phyloP scores from a whole-genome alignment of 805 yeast genomes.

The Cyberlindnera veronae region DNA sequence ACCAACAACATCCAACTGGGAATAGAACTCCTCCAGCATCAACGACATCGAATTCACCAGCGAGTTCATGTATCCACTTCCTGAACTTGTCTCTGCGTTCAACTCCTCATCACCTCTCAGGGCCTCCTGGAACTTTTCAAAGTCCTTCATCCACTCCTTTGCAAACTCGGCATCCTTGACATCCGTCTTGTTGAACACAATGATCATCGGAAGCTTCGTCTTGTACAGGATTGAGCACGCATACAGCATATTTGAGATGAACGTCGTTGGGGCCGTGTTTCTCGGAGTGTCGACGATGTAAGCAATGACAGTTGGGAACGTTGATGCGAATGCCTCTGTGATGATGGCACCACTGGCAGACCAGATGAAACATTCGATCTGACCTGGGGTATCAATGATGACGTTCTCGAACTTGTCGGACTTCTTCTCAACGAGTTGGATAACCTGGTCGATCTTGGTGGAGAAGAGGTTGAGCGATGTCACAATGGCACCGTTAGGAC shows the following conservation, averaged over 20 bases:
- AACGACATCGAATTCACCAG: constrained; percentile 91
- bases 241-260: constrained; percentile 96
- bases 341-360: constrained; percentile 95
- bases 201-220: constrained; percentile 93
- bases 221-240: constrained; percentile 97
- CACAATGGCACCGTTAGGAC: constrained; percentile 98
- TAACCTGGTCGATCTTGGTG: constrained; percentile 95
- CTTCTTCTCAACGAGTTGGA: constrained; percentile 78
- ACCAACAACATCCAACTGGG: constrained; percentile 87
- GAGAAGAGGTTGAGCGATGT: constrained; percentile 89
- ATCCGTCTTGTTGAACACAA: constrained; percentile 95
- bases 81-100: constrained; percentile 51
- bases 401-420: constrained; percentile 55
- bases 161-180: constrained; percentile 83
- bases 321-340: constrained; percentile 93
- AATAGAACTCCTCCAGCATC: constrained; percentile 93
- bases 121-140: constrained; percentile 85
- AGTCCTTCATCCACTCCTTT: constrained; percentile 95
- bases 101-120: constrained; percentile 59
- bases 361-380: constrained; percentile 98
- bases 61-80: constrained; percentile 91
- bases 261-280: constrained; percentile 90
- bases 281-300: constrained; percentile 97
- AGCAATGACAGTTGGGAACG: constrained; percentile 94
- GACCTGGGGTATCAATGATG: constrained; percentile 97